These are phyloP conservation scores for Serendipita sp. DNA, from an alignment of 768 basidiomycete species.

Conservation along the genomic window DNA sequence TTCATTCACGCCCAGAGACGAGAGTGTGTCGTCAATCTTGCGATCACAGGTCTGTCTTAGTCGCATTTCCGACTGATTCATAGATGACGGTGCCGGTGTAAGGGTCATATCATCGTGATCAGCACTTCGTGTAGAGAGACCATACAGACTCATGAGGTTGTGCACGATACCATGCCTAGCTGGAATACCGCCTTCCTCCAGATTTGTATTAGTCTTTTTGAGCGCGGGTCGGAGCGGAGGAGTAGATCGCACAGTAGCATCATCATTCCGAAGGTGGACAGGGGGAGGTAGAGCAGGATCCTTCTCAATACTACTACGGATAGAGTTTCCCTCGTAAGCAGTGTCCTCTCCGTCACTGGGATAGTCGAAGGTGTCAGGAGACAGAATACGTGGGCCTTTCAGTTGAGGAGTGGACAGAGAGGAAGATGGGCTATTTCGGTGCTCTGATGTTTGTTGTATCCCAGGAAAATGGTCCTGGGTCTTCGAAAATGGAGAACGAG, in stretches of 20 bases:
- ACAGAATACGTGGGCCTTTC: neutral
- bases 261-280: neutral
- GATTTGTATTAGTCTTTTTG: neutral
- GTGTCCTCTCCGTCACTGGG: neutral
- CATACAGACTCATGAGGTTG: slow-evolving; percentile 37
- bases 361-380: neutral
- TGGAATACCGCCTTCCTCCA: slow-evolving; percentile 1
- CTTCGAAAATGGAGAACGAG: no score
- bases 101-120: slow-evolving; percentile 8
- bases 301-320: no score
- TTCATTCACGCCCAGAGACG: slow-evolving; percentile 20
- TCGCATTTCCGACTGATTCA: slow-evolving; percentile 10
- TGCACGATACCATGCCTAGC: slow-evolving; percentile 30
- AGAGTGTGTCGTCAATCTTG: slow-evolving; percentile 18
- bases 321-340: neutral
- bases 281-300: neutral
- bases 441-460: no score
- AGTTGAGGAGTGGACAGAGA: no score
- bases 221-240: slow-evolving; percentile 16
- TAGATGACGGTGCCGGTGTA: slow-evolving; percentile 9
- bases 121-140: slow-evolving; percentile 18
- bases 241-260: neutral
- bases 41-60: slow-evolving; percentile 9
- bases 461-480: no score
- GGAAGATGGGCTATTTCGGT: no score